Evolutionary conservation across 148 eudicot species (phyloP).

Genomic region (Vaccinium macrocarpon): DNA sequence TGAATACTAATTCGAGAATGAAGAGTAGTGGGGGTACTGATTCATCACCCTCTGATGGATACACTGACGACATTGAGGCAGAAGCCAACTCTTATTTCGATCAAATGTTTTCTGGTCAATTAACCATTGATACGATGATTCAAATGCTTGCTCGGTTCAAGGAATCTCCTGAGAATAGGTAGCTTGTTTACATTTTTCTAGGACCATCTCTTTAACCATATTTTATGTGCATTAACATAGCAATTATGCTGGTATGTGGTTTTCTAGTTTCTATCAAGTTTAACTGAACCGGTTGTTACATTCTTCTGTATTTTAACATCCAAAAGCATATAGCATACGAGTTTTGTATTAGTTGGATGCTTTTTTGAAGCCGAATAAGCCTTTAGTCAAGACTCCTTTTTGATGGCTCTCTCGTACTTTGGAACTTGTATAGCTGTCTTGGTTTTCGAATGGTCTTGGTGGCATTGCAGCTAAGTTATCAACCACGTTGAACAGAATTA

Average conservation of each 20-base stretch:
- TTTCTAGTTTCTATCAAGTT: neutral
- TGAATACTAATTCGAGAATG: conserved; percentile 41
- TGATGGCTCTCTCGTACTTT: neutral
- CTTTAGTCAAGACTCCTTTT: neutral
- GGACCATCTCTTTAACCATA: neutral
- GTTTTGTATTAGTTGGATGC: neutral
- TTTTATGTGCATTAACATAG: neutral
- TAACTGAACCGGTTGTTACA: neutral
- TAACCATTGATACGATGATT: conserved; percentile 73
- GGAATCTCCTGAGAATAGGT: conserved; percentile 84
- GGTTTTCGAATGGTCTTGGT: neutral
- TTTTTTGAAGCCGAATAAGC: neutral
- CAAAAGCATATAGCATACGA: neutral
- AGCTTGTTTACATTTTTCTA: conserved; percentile 1
- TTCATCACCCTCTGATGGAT: conserved; percentile 44
- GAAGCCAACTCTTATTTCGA: conserved; percentile 91
- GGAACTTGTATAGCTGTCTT: neutral
- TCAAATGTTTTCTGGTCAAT: conserved; percentile 78
- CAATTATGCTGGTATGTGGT: neutral
- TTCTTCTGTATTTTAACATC: neutral
- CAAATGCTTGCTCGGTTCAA: conserved; percentile 86
- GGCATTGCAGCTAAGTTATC: neutral
- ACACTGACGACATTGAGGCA: conserved; percentile 68
- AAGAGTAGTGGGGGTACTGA: conserved; percentile 55
- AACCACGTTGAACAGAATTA: neutral